phyloP scores from a whole-genome alignment of 257 asterid genomes.

The Solanum neorickii region DNA sequence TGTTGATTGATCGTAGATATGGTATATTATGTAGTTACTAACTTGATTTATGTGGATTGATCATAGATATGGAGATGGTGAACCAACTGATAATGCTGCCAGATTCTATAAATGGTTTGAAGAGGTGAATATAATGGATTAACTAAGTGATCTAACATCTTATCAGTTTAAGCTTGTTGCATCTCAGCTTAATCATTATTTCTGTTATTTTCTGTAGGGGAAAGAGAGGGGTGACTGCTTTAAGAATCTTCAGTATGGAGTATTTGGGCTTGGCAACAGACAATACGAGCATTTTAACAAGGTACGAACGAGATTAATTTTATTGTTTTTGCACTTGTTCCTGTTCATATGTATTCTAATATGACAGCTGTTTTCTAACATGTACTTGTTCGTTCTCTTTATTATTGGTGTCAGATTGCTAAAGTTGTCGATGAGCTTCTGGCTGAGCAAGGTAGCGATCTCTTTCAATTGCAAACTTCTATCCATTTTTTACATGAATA shows the following conservation, averaged over 20 bases:
- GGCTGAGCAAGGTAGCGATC: slow-evolving; percentile 60
- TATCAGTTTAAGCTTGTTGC: neutral
- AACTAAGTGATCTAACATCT: neutral
- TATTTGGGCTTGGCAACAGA: slow-evolving; percentile 97
- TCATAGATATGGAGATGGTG: slow-evolving; percentile 96
- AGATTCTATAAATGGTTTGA: slow-evolving; percentile 91
- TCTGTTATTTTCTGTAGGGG: slow-evolving; percentile 36
- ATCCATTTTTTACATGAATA: neutral
- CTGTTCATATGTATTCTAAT: neutral
- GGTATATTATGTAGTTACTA: slow-evolving; percentile 23
- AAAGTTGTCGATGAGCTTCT: slow-evolving; percentile 62
- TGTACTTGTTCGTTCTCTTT: slow-evolving; percentile 2
- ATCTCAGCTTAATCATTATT: slow-evolving; percentile 3
- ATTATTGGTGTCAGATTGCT: slow-evolving; percentile 56
- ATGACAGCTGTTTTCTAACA: neutral
- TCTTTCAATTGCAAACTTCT: neutral
- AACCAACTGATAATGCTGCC: slow-evolving; percentile 98
- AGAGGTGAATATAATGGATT: slow-evolving; percentile 44
- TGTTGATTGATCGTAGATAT: slow-evolving; percentile 57
- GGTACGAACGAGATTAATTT: slow-evolving; percentile 25
- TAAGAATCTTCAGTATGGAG: slow-evolving; percentile 74
- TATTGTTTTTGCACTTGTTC: neutral
- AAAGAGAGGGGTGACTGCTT: slow-evolving; percentile 69
- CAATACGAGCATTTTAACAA: slow-evolving; percentile 99
- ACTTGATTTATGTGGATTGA: slow-evolving; percentile 41